A percentile compares a stretch with the other conserved stretches of the same genome.
phyloP scores from a whole-genome alignment of 2,329 filamentous ascomycete species.

The Colletotrichum lindemuthianum region DNA sequence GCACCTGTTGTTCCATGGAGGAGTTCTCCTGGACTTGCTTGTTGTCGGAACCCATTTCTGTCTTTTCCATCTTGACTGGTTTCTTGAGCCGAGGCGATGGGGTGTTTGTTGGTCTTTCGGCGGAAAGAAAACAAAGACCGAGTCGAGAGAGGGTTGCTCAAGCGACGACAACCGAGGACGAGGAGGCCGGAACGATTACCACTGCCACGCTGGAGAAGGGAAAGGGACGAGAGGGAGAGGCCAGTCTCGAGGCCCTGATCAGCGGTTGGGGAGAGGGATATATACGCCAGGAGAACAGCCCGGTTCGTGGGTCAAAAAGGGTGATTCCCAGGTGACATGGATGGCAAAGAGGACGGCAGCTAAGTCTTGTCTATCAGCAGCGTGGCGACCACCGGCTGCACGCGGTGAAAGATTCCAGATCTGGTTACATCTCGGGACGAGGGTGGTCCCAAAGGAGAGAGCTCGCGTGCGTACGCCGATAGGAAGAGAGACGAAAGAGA shows the following conservation, averaged over 20 bases:
- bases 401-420: conserved; percentile 15
- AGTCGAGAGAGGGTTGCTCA: background rate
- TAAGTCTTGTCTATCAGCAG: conserved; percentile 32
- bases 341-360: background rate
- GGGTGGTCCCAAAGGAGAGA: background rate
- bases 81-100: background rate
- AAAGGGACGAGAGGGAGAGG: background rate
- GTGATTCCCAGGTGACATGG: background rate
- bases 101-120: background rate
- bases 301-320: conserved; percentile 8
- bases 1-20: conserved; percentile 32
- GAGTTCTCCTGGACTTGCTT: conserved; percentile 36
- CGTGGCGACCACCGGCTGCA: conserved; percentile 25
- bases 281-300: conserved; percentile 9
- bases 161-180: background rate
- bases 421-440: background rate
- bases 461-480: conserved; percentile 5
- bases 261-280: conserved; percentile 13
- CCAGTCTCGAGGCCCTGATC: background rate
- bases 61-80: conserved; percentile 31
- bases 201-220: conserved; percentile 12
- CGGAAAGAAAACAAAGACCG: background rate
- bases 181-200: conserved; percentile 6
- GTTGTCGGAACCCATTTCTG: conserved; percentile 29
- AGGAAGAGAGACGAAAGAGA: background rate